Evolutionary conservation across 345 rosid species (phyloP).

Genomic region (Rhodomyrtus tomentosa): DNA sequence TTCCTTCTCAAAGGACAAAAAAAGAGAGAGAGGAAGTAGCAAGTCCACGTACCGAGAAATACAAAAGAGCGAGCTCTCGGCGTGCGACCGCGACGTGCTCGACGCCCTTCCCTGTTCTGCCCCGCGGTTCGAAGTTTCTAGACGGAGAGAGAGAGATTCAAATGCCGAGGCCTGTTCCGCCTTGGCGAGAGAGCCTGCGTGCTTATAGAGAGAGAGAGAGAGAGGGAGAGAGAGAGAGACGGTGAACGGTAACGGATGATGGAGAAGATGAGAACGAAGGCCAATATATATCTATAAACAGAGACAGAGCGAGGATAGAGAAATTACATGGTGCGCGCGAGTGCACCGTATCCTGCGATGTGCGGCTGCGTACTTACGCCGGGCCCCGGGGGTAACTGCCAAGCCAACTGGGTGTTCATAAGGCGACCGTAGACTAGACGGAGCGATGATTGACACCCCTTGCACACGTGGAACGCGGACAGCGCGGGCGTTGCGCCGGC

Average conservation of each 20-base stretch:
- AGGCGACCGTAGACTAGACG: too few species aligned
- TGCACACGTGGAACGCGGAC: too few species aligned
- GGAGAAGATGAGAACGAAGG: background rate
- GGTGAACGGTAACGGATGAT: background rate
- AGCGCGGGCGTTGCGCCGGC: too few species aligned
- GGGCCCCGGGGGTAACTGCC: too few species aligned
- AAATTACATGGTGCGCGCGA: background rate
- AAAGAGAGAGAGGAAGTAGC: background rate
- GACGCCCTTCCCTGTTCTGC: background rate
- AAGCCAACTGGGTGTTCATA: too few species aligned
- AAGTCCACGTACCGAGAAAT: background rate
- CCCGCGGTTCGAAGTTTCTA: background rate
- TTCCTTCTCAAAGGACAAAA: background rate
- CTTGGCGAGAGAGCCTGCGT: background rate
- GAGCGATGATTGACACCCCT: too few species aligned
- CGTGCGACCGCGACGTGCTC: background rate
- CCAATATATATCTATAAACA: background rate
- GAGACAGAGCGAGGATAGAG: too few species aligned
- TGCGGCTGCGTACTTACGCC: too few species aligned
- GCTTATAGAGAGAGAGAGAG: background rate
- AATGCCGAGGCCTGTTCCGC: background rate
- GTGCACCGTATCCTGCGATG: background rate
- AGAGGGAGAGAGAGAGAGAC: background rate
- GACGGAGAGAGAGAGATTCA: background rate
- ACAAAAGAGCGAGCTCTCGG: background rate